These are phyloP conservation scores for Candida peoriensis DNA, from an alignment of 805 yeast genomes.

Conservation along the genomic window DNA sequence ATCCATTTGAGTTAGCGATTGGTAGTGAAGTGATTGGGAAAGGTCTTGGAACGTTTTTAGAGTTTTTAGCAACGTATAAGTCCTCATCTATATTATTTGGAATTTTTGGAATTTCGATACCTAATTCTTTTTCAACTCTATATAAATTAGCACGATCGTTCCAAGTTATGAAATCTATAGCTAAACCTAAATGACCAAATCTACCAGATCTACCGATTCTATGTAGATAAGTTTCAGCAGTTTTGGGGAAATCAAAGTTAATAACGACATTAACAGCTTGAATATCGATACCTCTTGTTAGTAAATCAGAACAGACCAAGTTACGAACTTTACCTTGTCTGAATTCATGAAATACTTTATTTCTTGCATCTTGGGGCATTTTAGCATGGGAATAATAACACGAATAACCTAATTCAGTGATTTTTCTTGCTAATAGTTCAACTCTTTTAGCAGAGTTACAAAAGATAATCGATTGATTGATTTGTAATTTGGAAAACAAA, in stretches of 20 bases:
- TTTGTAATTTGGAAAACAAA: constrained; percentile 86
- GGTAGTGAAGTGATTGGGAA: constrained; percentile 67
- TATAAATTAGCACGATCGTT: constrained; percentile 90
- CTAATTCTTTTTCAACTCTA: constrained; percentile 94
- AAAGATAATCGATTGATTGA: constrained; percentile 94
- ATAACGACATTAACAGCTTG: constrained; percentile 98
- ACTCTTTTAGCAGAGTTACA: constrained; percentile 97
- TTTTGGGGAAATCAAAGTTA: constrained; percentile 97
- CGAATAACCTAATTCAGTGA: constrained; percentile 93
- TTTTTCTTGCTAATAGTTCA: constrained; percentile 90
- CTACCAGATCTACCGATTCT: constrained; percentile 99
- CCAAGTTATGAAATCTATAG: constrained; percentile 95
- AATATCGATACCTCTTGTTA: constrained; percentile 98
- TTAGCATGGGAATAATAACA: constrained; percentile 96
- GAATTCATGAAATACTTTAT: constrained; percentile 97
- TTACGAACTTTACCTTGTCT: constrained; percentile 98
- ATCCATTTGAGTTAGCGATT: constrained; percentile 31
- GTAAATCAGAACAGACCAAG: constrained; percentile 91
- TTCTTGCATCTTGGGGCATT: constrained; percentile 97
- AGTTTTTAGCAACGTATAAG: constrained; percentile 79
- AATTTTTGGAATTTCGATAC: constrained; percentile 95
- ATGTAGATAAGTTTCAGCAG: constrained; percentile 95
- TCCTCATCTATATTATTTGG: constrained; percentile 89
- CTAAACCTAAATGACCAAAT: constrained; percentile 97
- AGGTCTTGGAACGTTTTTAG: constrained; percentile 79